A percentile compares a stretch with the other conserved stretches of the same genome.
Evolutionary conservation across 805 yeast species (phyloP).

Genomic region (Starmerella ratchasimensis): DNA sequence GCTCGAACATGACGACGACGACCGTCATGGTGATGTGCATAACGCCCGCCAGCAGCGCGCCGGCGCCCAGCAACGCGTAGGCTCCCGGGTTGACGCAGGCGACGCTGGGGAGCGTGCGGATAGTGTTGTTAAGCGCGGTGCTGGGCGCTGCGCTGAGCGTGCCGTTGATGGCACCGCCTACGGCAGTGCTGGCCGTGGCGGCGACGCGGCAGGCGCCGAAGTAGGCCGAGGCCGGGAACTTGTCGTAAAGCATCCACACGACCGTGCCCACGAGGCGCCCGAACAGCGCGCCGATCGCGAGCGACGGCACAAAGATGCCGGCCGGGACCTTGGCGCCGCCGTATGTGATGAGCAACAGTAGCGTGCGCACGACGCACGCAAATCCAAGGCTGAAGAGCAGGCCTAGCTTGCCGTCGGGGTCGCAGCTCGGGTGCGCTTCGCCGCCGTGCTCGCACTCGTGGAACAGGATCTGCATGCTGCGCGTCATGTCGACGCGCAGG

Average conservation of each 20-base stretch:
- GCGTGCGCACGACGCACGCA: constrained; percentile 61
- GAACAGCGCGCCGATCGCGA: constrained; percentile 94
- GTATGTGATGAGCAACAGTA: constrained; percentile 68
- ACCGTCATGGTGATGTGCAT: constrained; percentile 87
- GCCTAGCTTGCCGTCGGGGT: constrained; percentile 15
- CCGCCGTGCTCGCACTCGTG: constrained; percentile 56
- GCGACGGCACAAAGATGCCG: constrained; percentile 91
- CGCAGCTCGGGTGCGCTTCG: constrained; percentile 27
- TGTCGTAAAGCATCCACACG: constrained; percentile 39
- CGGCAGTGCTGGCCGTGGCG: too few species aligned
- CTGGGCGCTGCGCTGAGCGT: too few species aligned
- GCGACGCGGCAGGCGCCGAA: constrained; percentile 21
- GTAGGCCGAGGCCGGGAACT: constrained; percentile 27
- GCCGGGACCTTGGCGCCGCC: constrained; percentile 83
- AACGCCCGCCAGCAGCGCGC: constrained; percentile 86
- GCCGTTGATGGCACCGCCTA: constrained; percentile 7
- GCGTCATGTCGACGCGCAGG: constrained; percentile 82
- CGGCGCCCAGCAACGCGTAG: constrained; percentile 92
- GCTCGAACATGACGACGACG: constrained; percentile 87
- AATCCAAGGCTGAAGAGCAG: constrained; percentile 41
- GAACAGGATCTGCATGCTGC: constrained; percentile 79
- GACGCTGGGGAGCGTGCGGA: too few species aligned
- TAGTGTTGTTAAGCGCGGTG: too few species aligned
- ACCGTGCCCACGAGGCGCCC: constrained; percentile 74
- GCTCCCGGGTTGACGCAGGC: constrained; percentile 91